Evolutionary conservation across 371 early-diverging fungal genomes (phyloP), one percentile per base, ranked within the genome.

Genomic region (Mucor racemosus): DNA sequence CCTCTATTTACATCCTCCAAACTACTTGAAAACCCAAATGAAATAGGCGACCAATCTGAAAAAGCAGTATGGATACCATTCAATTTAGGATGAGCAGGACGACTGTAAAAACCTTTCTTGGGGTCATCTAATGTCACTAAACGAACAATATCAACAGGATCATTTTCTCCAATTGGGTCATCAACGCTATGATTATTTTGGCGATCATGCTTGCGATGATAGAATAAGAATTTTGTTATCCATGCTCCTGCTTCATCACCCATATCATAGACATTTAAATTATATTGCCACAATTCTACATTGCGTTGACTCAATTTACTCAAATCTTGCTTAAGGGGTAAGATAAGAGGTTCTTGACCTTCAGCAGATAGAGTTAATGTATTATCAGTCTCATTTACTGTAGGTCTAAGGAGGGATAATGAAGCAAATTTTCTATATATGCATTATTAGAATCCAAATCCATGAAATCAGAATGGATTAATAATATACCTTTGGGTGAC

Each of bases 1-100:
- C 62, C 71, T 10, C 65, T 26, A 40, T 84, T 84, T 9, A 84
- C 21, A 3, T 67, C 62, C 4, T 76, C 72, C 26, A 77, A 42
- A 57, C 81, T 81, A 0, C 76, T 46, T 11, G 65, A 53, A 11
- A 65, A 79, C 0, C 84, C 84, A 60, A 84, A 65, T 4, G 84
- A 81, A 9, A 81, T 68, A 10, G 84, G 84, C 0, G 84, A 79
- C 71, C 67, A 75, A 62, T 84, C 84, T 1, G 76, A 53, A 40
- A 84, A 80, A 7, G 84, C 67, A 3, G 79, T 57, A 55, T 79
- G 79, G 0, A 74, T 39, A 3, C 81, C 84, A 11, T 78, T 66
- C 9, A 84, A 57, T 33, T 74, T 65, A 10, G 74, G 72, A 62
- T 81, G 84, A 3, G 81, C 71, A n/a, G 76, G 79, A 26, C 81